Conservation (phyloP, 805 yeast species). For the Ogataea neopini region DNA sequence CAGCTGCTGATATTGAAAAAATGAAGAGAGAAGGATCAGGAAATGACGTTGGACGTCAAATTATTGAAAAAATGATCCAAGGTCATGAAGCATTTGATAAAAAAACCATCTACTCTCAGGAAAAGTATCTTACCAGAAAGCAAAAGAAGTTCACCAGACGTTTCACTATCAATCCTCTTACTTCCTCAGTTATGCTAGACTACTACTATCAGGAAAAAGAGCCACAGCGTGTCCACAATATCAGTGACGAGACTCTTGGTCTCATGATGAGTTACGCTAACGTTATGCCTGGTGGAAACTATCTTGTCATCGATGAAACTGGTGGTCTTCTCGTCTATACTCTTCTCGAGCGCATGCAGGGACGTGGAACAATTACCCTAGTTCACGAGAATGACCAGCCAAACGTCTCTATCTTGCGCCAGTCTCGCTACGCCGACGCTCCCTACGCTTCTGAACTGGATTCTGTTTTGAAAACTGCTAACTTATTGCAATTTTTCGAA, state of each 20-base stretch:
- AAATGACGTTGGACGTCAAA: slow-evolving; percentile 65
- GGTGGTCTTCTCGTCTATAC: slow-evolving; percentile 88
- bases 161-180: slow-evolving; percentile 78
- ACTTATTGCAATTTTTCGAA: slow-evolving; percentile 76
- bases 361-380: slow-evolving; percentile 65
- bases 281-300: slow-evolving; percentile 85
- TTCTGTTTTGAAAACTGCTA: slow-evolving; percentile 65
- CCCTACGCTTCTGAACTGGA: slow-evolving; percentile 36
- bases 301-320: slow-evolving; percentile 89
- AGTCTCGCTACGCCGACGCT: slow-evolving; percentile 62
- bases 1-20: slow-evolving; percentile 79
- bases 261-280: slow-evolving; percentile 76
- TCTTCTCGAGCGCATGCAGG: slow-evolving; percentile 88
- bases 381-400: slow-evolving; percentile 94
- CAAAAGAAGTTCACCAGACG: slow-evolving; percentile 87
- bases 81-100: slow-evolving; percentile 85
- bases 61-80: slow-evolving; percentile 78
- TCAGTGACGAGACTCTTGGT: slow-evolving; percentile 85
- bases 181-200: slow-evolving; percentile 68
- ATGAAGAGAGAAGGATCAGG: slow-evolving; percentile 72
- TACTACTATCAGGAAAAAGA: slow-evolving; percentile 74
- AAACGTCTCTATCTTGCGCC: slow-evolving; percentile 68
- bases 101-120: slow-evolving; percentile 88
- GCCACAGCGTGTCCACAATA: slow-evolving; percentile 65
- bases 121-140: slow-evolving; percentile 86